Evolutionary conservation across 2,329 filamentous ascomycete species (phyloP).

Genomic region (Trichothecium roseum): DNA sequence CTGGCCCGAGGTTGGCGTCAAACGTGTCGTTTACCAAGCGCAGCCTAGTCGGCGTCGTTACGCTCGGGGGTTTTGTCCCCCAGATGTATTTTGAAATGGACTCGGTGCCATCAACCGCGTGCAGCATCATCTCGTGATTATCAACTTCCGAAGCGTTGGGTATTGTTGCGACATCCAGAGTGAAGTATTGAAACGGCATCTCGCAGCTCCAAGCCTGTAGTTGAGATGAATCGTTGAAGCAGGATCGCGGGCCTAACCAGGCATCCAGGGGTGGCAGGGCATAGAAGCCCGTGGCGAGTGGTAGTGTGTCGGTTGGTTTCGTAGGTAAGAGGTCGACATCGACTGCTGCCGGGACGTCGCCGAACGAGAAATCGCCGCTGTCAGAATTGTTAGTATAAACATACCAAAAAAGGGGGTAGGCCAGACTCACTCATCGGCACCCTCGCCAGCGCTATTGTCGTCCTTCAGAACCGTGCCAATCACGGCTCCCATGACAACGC

Average conservation of each 20-base stretch:
- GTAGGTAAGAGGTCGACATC: conserved; percentile 42
- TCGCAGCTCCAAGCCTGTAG: conserved; percentile 55
- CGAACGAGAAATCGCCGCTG: background rate
- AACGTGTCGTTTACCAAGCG: conserved; percentile 41
- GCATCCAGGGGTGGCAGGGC: conserved; percentile 43
- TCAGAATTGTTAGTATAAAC: background rate
- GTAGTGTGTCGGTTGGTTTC: conserved; percentile 37
- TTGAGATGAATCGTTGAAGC: conserved; percentile 45
- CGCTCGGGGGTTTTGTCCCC: conserved; percentile 41
- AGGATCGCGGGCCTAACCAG: conserved; percentile 39
- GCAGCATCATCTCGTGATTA: conserved; percentile 30
- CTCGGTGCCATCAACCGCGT: conserved; percentile 20
- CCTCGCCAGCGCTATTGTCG: conserved; percentile 2
- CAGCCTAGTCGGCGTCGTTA: conserved; percentile 27
- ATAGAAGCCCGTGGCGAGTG: conserved; percentile 45
- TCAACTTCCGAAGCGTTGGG: conserved; percentile 14
- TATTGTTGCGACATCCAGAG: conserved; percentile 27
- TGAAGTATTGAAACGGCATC: conserved; percentile 33
- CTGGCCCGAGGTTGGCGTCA: conserved; percentile 37
- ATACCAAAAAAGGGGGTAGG: background rate
- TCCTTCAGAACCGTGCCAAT: conserved; percentile 15
- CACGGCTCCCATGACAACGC: conserved; percentile 46
- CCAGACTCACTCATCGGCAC: conserved; percentile 14
- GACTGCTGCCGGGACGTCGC: conserved; percentile 21
- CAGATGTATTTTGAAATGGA: conserved; percentile 29